Conservation (phyloP, 2,329 filamentous ascomycete genomes). For the Tolypocladium album region DNA sequence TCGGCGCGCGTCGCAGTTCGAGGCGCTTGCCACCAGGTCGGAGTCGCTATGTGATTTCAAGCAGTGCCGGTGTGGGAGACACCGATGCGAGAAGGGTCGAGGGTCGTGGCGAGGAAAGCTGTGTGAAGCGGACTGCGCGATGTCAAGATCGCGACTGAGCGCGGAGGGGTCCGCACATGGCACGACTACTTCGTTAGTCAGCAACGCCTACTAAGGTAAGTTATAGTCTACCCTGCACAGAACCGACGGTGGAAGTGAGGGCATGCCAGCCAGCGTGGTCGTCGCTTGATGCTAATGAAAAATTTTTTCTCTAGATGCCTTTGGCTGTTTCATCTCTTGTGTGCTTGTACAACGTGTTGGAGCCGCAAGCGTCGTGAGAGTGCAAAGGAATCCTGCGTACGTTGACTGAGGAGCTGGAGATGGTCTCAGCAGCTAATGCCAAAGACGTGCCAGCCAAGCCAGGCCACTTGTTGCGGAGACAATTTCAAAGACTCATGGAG, state of each 20-base stretch:
- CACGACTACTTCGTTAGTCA: no score
- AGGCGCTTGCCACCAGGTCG: background rate
- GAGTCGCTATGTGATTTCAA: background rate
- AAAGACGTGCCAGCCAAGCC: background rate
- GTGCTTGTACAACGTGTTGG: background rate
- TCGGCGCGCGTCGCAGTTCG: background rate
- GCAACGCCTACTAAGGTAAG: no score
- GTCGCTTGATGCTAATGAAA: background rate
- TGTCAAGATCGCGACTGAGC: background rate
- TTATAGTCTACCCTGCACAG: background rate
- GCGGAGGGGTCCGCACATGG: no score
- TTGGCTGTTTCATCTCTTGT: no score
- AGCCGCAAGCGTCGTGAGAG: no score
- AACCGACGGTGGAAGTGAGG: background rate
- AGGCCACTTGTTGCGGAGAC: background rate
- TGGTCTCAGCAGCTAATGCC: background rate
- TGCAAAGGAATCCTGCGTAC: no score
- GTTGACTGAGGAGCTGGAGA: background rate
- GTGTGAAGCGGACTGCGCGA: background rate
- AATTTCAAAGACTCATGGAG: background rate
- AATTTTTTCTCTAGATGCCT: background rate
- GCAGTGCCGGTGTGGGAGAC: background rate
- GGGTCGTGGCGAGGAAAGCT: background rate
- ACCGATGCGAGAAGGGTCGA: background rate
- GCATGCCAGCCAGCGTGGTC: background rate